Evolutionary conservation across 805 yeast species (phyloP), one percentile per base, ranked within the genome.

Genomic region (Candida ulmi): DNA sequence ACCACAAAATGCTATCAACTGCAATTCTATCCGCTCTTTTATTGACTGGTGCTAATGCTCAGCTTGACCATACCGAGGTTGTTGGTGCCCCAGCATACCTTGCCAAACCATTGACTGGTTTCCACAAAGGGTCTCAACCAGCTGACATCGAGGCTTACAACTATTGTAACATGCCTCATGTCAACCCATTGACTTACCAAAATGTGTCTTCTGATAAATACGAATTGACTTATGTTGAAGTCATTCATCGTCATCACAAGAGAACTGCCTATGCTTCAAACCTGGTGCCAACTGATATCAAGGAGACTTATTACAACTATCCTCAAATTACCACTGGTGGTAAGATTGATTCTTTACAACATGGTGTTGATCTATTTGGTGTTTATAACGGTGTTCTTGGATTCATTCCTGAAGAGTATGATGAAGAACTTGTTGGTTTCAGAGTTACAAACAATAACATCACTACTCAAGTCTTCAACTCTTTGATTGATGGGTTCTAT

Each of bases 91-190:
- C 46, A 17, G 45, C 42, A 17, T 50, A 38, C 28, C 29, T 53
- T 5, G 26, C 31, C 17, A 41, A 39, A 29, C 56, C 58, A 8
- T 38, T 48, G 17, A n/a, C 31, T 13, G 56, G 56, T 3, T 50
- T 35, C 42, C 50, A 52, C 19, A 41, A 41, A 25, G 58, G 56
- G 6, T 53, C 58, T 2, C 44, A 50, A 11, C 50, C 49, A 19
- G 12, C 38, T 12, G 61, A 56, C 15, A 48, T 40, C 16, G 68
- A 68, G 24, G 52, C 46, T 12, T 68, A 68, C 48, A 61, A 68
- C 55, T 68, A 65, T 48, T 68, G 74, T 46, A 61, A 61, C 46
- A 69, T 68, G 72, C 74, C 74, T 7, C 72, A 64, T 42, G 57
- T 54, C n/a, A 61, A 66, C 30, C 40, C 35, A 21, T 15, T 30